These are phyloP conservation scores for Eremothecium gossypii DNA, from an alignment of 1,139 yeast genomes.

Conservation along the genomic window DNA sequence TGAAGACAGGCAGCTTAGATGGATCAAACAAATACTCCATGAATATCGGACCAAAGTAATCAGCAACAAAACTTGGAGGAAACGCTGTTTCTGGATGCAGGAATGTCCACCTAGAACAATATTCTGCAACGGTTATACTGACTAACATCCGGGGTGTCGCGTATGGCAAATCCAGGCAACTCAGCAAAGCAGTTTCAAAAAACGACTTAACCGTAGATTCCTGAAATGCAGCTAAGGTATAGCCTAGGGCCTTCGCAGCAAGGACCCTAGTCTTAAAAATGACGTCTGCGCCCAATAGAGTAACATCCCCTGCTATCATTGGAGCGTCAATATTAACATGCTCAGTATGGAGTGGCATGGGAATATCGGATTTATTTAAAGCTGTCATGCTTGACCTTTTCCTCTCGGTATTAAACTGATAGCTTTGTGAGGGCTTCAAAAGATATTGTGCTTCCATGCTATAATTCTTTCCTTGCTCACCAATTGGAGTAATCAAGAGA, in stretches of 20 bases:
- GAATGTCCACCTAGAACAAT: slow-evolving; percentile 37
- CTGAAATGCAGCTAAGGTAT: slow-evolving; percentile 48
- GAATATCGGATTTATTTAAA: slow-evolving; percentile 29
- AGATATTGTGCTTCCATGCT: slow-evolving; percentile 69
- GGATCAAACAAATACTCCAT: slow-evolving; percentile 40
- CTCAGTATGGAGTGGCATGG: slow-evolving; percentile 47
- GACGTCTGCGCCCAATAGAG: slow-evolving; percentile 68
- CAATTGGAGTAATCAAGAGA: slow-evolving; percentile 85
- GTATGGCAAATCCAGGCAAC: slow-evolving; percentile 40
- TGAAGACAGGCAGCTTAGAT: slow-evolving; percentile 44
- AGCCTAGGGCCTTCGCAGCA: slow-evolving; percentile 72
- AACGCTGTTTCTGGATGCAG: slow-evolving; percentile 10
- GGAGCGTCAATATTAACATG: slow-evolving; percentile 88
- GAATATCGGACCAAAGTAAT: slow-evolving; percentile 32
- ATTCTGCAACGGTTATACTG: slow-evolving; percentile 66
- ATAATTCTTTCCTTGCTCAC: slow-evolving; percentile 82
- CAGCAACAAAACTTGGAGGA: slow-evolving; percentile 24
- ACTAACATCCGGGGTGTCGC: slow-evolving; percentile 74
- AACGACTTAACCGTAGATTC: slow-evolving; percentile 36
- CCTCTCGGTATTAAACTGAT: slow-evolving; percentile 26
- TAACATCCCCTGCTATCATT: slow-evolving; percentile 82
- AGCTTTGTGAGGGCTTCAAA: slow-evolving; percentile 57
- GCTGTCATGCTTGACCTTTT: slow-evolving; percentile 26
- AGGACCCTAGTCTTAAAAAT: slow-evolving; percentile 68
- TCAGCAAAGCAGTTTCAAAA: slow-evolving; percentile 28